Evolutionary conservation across 116 monocot species (phyloP).

Genomic region (Phalaenopsis hybrid): DNA sequence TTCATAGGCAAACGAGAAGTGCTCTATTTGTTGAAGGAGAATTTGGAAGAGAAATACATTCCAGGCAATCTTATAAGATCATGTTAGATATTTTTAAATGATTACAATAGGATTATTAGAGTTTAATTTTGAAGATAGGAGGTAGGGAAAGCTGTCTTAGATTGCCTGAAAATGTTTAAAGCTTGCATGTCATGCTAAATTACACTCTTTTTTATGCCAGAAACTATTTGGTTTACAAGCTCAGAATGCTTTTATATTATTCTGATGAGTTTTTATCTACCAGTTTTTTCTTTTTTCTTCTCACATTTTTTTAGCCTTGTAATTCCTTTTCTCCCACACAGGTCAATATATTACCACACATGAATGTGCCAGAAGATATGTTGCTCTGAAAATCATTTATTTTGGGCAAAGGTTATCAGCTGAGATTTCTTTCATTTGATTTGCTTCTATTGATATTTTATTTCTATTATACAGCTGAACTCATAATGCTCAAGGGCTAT

Average conservation of each 20-base stretch:
- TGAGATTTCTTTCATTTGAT: not conserved
- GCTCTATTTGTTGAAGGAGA: too few relatives aligned
- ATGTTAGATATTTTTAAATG: too few relatives aligned
- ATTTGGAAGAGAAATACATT: too few relatives aligned
- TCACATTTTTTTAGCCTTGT: not conserved
- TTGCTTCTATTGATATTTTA: not conserved
- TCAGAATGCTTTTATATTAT: not conserved
- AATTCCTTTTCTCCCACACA: constrained; percentile 19
- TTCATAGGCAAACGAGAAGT: too few relatives aligned
- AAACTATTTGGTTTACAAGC: not conserved
- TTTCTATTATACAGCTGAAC: not conserved
- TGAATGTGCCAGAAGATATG: constrained; percentile 38
- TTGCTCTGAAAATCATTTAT: constrained; percentile 84
- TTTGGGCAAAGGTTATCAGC: constrained; percentile 76
- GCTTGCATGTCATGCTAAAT: too few relatives aligned
- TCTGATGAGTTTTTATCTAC: not conserved
- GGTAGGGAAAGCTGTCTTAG: too few relatives aligned
- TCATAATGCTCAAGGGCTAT: not conserved
- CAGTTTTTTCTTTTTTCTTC: not conserved
- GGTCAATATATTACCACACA: constrained; percentile 28
- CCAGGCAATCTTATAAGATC: too few relatives aligned
- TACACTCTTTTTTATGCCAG: too few relatives aligned
- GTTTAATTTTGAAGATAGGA: too few relatives aligned
- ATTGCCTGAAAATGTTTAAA: too few relatives aligned
- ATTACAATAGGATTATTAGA: too few relatives aligned